These are phyloP conservation scores for Calonectria pseudoreteaudii DNA, from an alignment of 2,329 filamentous ascomycete genomes.

Conservation along the genomic window DNA sequence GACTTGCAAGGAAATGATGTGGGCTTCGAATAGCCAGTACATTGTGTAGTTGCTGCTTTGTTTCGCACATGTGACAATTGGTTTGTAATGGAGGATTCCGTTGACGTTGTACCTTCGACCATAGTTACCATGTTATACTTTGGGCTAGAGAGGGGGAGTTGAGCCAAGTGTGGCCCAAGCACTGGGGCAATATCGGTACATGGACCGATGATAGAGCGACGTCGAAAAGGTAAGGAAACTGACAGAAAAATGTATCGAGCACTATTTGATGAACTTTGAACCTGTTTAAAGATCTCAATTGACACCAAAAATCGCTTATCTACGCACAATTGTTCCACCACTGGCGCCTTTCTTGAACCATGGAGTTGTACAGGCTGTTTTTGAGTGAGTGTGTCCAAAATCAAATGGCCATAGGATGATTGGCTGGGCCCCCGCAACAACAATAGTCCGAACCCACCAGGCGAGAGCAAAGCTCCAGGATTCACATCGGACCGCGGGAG, in stretches of 20 bases:
- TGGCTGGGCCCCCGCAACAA: constrained; percentile 47
- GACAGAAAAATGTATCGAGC: not conserved
- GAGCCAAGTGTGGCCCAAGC: not conserved
- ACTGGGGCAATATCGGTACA: not conserved
- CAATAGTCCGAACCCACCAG: constrained; percentile 47
- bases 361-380: constrained; percentile 1
- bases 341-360: not conserved
- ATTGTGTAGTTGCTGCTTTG: not conserved
- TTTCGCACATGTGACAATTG: not conserved
- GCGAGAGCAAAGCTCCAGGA: constrained; percentile 46
- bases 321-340: not conserved
- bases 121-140: not conserved
- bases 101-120: not conserved
- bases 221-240: not conserved
- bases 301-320: not conserved
- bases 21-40: not conserved
- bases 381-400: constrained; percentile 27
- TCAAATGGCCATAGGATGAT: constrained; percentile 45
- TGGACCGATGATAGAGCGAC: not conserved
- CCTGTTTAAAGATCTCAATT: not conserved
- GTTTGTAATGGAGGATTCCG: no score
- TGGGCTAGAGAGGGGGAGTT: not conserved
- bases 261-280: no score
- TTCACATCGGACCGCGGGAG: constrained; percentile 45
- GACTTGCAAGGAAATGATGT: no score